Evolutionary conservation across 306 rosid species (phyloP), one percentile per base, ranked within the genome.

Genomic region (Ammopiptanthus mongolicus): DNA sequence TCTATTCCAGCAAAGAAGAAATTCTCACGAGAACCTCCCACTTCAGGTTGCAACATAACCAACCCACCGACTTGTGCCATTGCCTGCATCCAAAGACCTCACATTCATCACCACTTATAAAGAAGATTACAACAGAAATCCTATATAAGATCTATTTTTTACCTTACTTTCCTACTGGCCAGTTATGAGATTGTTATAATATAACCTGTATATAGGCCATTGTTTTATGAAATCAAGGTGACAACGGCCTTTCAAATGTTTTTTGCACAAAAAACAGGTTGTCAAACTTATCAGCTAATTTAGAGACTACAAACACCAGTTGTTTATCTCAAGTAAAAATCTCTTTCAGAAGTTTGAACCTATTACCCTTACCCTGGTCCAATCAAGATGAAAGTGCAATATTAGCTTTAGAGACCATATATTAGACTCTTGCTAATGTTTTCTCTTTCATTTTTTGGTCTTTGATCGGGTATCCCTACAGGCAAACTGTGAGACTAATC

Each of bases 1-100:
- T 93, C 98, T 36, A 92, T 90, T 34, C 93, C 98, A 6, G 86
- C 98, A 60, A 93, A 89, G 89, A 91, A 91, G 87, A 93, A 93
- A 75, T 81, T 86, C 47, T 87, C 84, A 5, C 82, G 91, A 60
- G 93, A 91, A 15, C 91, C 93, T 82, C 96, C 96, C 55, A 87
- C 93, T 77, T 93, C 92, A 10, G 89, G 96, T 75, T 87, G 91
- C 85, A 88, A 80, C 97, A 91, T 93, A 57, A 89, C 92, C 85
- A 93, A 70, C 37, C 97, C 91, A n/a, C 98, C 93, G 7, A 87
- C 93, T 74, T 91, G 97, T 70, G 96, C 97, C 89, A 91, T 80
- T 66, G 97, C 97, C 96, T 89, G 84, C 68, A 83, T 64, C 68
- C 60, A 74, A 57, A 44, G 63, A 71, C 31, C 68, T 73, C 67